Percentiles rank a stretch among this genome's conserved stretches.
These are phyloP conservation scores for Plantago rigida DNA, from an alignment of 305 asterid genomes.

Conservation along the genomic window DNA sequence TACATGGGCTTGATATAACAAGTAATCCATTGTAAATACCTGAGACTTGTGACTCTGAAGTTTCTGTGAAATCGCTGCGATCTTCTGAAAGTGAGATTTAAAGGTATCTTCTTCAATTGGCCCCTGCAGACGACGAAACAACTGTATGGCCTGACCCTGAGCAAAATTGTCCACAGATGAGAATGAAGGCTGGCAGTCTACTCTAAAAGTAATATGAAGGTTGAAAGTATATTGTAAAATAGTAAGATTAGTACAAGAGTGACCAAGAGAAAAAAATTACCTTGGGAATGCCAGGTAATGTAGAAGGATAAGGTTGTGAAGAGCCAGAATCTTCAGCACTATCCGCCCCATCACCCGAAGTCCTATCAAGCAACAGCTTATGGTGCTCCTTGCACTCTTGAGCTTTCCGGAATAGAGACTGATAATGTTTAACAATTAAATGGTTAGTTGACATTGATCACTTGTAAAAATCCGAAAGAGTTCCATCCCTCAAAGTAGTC, in stretches of 20 bases:
- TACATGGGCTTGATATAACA: conserved; percentile 13
- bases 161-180: no score
- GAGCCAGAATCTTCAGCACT: conserved; percentile 91
- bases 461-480: not conserved
- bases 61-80: conserved; percentile 46
- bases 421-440: conserved; percentile 18
- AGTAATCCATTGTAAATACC: conserved; percentile 35
- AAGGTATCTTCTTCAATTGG: conserved; percentile 74
- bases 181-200: conserved; percentile 6
- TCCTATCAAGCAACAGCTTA: conserved; percentile 48
- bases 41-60: conserved; percentile 43
- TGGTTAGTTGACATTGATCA: not conserved
- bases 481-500: conserved; percentile 1
- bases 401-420: conserved; percentile 75
- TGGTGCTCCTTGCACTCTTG: conserved; percentile 86
- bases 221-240: no score
- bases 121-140: conserved; percentile 76
- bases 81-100: conserved; percentile 72
- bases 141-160: conserved; percentile 76
- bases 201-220: conserved; percentile 1
- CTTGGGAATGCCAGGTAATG: conserved; percentile 92
- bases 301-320: conserved; percentile 74
- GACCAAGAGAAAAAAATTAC: conserved; percentile 30
- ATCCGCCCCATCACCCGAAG: conserved; percentile 75
- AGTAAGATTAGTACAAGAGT: conserved; percentile 13